Conservation (phyloP, 352 stramenopile genomes). For the Chrysophaeum taylorii region DNA sequence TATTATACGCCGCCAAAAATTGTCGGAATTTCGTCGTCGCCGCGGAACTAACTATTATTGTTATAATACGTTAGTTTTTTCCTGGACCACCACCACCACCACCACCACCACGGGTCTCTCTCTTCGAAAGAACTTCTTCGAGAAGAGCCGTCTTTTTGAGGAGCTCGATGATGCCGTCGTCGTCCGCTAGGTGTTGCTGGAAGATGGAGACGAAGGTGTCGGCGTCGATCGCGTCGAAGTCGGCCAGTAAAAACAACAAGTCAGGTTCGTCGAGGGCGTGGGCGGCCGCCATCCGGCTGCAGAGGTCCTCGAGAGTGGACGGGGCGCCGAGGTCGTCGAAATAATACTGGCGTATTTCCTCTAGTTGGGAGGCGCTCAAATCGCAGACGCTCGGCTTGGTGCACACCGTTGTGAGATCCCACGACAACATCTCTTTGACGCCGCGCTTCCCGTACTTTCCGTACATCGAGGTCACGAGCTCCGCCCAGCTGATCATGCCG, state of each 20-base stretch:
- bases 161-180: constrained; percentile 6
- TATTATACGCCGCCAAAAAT: no score
- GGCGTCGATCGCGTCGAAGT: neutral
- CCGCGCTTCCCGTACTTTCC: neutral
- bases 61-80: no score
- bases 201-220: neutral
- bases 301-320: neutral
- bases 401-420: neutral
- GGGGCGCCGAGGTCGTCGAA: no score
- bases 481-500: neutral
- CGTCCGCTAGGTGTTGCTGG: neutral
- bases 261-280: neutral
- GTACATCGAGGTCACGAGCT: neutral
- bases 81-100: no score
- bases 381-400: no score
- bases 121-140: no score
- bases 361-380: no score
- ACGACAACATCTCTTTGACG: neutral
- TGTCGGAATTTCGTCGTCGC: no score
- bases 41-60: no score
- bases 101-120: no score
- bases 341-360: no score
- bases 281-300: neutral
- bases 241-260: neutral
- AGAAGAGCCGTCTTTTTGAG: neutral